Evolutionary conservation across 129 eudicot species (phyloP), one percentile per base, ranked within the genome.

Genomic region (Arctium minus): DNA sequence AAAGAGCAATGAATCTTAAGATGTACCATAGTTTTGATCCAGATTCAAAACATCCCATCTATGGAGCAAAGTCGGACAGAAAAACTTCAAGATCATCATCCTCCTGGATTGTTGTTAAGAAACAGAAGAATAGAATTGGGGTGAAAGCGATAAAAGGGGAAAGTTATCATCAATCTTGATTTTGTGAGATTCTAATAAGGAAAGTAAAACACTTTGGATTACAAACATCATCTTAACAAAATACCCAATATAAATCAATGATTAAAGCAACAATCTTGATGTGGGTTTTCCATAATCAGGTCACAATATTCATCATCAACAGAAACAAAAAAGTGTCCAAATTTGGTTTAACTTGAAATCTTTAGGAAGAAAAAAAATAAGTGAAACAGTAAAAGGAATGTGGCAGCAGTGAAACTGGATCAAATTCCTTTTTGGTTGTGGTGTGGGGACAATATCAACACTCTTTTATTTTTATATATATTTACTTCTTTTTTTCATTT

Each of bases 371-470:
- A 65, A 50, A 22, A 50, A 2, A 76, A 38, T 64, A 73, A 39
- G 31, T 18, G 56, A 73, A 22, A 73, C 60, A 18, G 60, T 40
- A 73, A 22, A 22, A 22, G 62, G 77, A 73, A 37, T n/a, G 75
- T 30, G 76, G 70, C 33, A 38, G 5, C 6, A 70, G 27, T 70
- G 83, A 80, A 48, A 50, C 69, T 37, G 30, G 84, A 72, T 78
- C 48, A 10, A 38, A 72, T 12, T 27, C n/a, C 77, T 72, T 71
- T 72, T 50, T 35, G 78, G 77, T 72, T 38, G 78, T 80, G 84
- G 32, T 67, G 71, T 80, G 60, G 78, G 71, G 84, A 79, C 75
- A 4, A 42, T 9, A 64, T 77, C 73, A 77, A 62, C 36, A 60
- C n/a, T 42, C 72, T 77, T 9, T 53, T 30, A 50, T 17, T 50